Evolutionary conservation across 2,329 filamentous ascomycete species (phyloP).

Genomic region (Lojkania enalia): DNA sequence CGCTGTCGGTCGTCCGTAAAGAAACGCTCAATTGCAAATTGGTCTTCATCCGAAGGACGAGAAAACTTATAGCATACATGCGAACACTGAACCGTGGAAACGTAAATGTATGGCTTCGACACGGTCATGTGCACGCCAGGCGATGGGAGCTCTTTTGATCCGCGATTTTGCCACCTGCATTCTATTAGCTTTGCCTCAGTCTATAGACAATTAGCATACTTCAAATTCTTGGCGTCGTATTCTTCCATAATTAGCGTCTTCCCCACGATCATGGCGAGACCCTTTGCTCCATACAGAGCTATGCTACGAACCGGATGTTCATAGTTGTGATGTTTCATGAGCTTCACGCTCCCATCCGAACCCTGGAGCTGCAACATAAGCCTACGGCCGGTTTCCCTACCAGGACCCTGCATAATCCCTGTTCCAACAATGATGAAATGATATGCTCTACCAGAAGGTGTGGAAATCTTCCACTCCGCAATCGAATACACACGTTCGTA

Average conservation of each 20-base stretch:
- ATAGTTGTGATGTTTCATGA: conserved; percentile 37
- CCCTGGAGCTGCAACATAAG: conserved; percentile 30
- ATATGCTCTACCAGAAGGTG: conserved; percentile 59
- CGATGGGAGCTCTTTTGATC: conserved; percentile 50
- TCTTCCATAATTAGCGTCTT: conserved; percentile 33
- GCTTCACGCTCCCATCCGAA: too few relatives aligned
- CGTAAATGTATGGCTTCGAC: conserved; percentile 52
- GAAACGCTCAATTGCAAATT: conserved; percentile 25
- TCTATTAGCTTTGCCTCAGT: conserved; percentile 7
- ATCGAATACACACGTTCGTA: conserved; percentile 65
- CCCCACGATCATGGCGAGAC: conserved; percentile 32
- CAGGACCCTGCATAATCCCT: conserved; percentile 21
- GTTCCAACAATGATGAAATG: conserved; percentile 66
- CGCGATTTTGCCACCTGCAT: conserved; percentile 46
- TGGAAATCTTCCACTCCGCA: conserved; percentile 65
- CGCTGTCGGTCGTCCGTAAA: conserved; percentile 39
- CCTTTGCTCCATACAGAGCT: conserved; percentile 28
- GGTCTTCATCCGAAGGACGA: conserved; percentile 4
- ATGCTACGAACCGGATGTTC: conserved; percentile 37
- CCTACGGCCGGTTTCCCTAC: conserved; percentile 31
- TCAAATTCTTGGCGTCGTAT: conserved; percentile 20
- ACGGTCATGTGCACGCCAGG: conserved; percentile 56
- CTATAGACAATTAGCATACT: conserved; percentile 7
- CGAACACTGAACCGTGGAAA: conserved; percentile 60
- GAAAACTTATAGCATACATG: conserved; percentile 52